Evolutionary conservation across 441 rosid genomes (phyloP), one percentile per base, ranked within the genome.

Genomic region (Dalechampia spathulata): DNA sequence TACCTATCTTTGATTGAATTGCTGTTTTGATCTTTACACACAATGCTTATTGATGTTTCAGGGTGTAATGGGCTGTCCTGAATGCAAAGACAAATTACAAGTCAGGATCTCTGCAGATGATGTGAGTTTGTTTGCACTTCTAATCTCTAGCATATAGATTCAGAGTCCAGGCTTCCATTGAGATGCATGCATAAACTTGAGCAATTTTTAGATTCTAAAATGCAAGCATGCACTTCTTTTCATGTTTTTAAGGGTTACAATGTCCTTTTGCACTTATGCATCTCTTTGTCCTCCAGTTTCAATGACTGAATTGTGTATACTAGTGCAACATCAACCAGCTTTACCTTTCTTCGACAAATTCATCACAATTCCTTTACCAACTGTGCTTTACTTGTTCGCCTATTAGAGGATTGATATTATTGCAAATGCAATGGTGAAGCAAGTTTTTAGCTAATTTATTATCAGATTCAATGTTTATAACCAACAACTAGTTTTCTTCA

Each of bases 61-160:
- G 96, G 96, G 96, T 56, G 96, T 91, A 60, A 87, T 91, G 93
- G 48, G 78, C 68, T 91, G 96, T 74, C 69, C 87, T 60, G 98
- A 86, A 78, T 91, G 96, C 86, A 87, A 87, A 76, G 57, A 79
- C 78, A 91, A 79, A 68, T 70, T 91, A 54, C 88, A 82, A 78
- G 75, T 87, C 74, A 81, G 78, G 67, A 85, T 91, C 68, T 87
- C 98, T 51, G 96, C 96, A 0, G 98, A 91, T 75, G 90, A 91
- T 79, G 98, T 91, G 67, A 75, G 95, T 74, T 63, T 16, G 10
- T 59, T 34, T 42, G 6, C 2, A 5, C 26, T 28, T 16, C 42
- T 37, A 51, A 45, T 1, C 23, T 53, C 20, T 57, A 36, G 36
- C 49, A 50, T 38, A n/a, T n/a, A n/a, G n/a, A n/a, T n/a, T n/a